These are phyloP conservation scores for Zygosaccharomyces rouxii DNA, from an alignment of 805 yeast genomes.

Conservation along the genomic window DNA sequence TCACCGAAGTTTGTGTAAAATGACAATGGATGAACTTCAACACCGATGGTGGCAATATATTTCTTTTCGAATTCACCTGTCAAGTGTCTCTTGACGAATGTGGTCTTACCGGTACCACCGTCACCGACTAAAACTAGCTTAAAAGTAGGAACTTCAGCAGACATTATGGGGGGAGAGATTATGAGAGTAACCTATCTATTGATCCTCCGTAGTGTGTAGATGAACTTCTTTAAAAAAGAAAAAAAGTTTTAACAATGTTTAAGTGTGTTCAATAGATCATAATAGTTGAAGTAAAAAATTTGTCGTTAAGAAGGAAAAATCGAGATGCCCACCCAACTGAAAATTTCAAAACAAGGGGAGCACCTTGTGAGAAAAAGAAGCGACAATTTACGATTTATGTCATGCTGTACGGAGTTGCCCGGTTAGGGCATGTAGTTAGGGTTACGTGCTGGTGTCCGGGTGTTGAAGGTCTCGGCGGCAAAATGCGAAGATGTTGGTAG, in stretches of 20 bases:
- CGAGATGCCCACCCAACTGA: not conserved
- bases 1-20: constrained; percentile 99
- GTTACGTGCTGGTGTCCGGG: no score
- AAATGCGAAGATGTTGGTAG: no score
- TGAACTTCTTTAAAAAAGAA: no score
- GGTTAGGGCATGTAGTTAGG: not conserved
- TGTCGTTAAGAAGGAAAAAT: not conserved
- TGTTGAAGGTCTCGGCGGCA: no score
- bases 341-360: not conserved
- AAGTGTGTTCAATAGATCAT: not conserved
- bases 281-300: not conserved
- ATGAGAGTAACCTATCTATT: not conserved
- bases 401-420: not conserved
- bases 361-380: not conserved
- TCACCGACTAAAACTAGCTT: constrained; percentile 99
- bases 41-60: constrained; percentile 98
- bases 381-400: not conserved
- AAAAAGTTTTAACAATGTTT: not conserved
- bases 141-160: constrained; percentile 88
- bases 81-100: constrained; percentile 98
- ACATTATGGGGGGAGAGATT: constrained; percentile 39
- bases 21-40: constrained; percentile 97
- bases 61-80: constrained; percentile 99
- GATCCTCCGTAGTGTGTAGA: no score
- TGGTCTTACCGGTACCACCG: constrained; percentile 99